A percentile compares a stretch with the other conserved stretches of the same genome.
phyloP scores from a whole-genome alignment of 1,284 basidiomycete genomes.

The Papiliotrema fonsecae region DNA sequence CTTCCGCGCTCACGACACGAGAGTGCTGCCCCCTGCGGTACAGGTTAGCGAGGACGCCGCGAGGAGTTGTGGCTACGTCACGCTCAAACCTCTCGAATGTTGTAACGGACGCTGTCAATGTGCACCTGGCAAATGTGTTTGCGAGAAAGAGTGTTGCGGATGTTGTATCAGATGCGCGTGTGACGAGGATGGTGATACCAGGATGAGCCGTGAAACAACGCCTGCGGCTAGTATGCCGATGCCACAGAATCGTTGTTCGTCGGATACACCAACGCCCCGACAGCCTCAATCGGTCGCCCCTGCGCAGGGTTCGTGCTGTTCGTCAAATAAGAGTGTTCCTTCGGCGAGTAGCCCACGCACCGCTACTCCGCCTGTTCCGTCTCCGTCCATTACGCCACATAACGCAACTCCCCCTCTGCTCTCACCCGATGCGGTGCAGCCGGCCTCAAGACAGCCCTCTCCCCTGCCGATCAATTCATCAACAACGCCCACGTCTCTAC shows the following conservation, averaged over 20 bases:
- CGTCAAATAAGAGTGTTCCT: conserved; percentile 1
- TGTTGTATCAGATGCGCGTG: conserved; percentile 45
- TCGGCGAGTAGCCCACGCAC: conserved; percentile 1
- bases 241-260: conserved; percentile 8
- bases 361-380: conserved; percentile 2
- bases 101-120: conserved; percentile 48
- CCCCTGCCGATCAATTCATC: not conserved
- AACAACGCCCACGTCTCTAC: not conserved
- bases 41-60: conserved; percentile 34
- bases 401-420: not conserved
- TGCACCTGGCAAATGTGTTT: conserved; percentile 42
- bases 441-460: not conserved
- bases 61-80: conserved; percentile 35
- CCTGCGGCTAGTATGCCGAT: not conserved
- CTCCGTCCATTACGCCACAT: not conserved
- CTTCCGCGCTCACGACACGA: conserved; percentile 34
- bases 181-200: conserved; percentile 31
- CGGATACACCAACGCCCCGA: not conserved
- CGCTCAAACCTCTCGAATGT: conserved; percentile 46
- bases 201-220: conserved; percentile 7
- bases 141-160: conserved; percentile 47
- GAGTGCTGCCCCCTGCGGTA: conserved; percentile 35
- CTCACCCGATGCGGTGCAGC: not conserved
- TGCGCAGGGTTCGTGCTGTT: not conserved
- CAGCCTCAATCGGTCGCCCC: no score